These are phyloP conservation scores for Monosporascus sp. DNA, from an alignment of 2,329 filamentous ascomycete genomes.

Conservation along the genomic window DNA sequence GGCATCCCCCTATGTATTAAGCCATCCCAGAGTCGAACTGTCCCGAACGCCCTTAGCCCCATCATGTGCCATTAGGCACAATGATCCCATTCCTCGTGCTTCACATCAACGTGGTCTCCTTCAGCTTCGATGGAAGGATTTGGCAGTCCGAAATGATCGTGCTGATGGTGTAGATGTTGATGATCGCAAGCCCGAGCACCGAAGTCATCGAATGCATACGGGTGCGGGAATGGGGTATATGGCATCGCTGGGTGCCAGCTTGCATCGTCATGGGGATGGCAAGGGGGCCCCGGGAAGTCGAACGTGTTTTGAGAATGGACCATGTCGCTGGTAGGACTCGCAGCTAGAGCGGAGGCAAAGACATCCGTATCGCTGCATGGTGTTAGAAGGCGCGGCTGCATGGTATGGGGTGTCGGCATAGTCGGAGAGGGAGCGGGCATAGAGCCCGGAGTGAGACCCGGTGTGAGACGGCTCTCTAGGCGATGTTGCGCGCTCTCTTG, in stretches of 20 bases:
- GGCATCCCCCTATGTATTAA: no score
- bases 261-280: conserved; percentile 21
- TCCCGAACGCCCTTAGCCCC: background rate
- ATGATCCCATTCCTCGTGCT: conserved; percentile 30
- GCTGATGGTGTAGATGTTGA: conserved; percentile 22
- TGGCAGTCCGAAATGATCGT: conserved; percentile 19
- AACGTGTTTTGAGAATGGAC: conserved; percentile 24
- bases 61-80: conserved; percentile 47
- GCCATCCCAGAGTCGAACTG: background rate
- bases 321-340: conserved; percentile 29
- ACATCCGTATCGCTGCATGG: conserved; percentile 48
- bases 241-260: conserved; percentile 28
- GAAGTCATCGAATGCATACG: conserved; percentile 35
- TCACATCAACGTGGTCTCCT: conserved; percentile 25
- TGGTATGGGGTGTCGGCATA: conserved; percentile 24
- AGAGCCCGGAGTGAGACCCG: conserved; percentile 21
- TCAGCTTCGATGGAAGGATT: conserved; percentile 21
- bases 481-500: conserved; percentile 29
- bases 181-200: conserved; percentile 24
- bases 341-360: conserved; percentile 25
- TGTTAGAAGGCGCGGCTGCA: conserved; percentile 39
- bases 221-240: conserved; percentile 35
- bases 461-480: conserved; percentile 23
- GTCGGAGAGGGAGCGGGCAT: conserved; percentile 19
- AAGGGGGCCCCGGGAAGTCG: conserved; percentile 24